Conservation (phyloP, 257 asterid genomes). For the Ilex asprella region DNA sequence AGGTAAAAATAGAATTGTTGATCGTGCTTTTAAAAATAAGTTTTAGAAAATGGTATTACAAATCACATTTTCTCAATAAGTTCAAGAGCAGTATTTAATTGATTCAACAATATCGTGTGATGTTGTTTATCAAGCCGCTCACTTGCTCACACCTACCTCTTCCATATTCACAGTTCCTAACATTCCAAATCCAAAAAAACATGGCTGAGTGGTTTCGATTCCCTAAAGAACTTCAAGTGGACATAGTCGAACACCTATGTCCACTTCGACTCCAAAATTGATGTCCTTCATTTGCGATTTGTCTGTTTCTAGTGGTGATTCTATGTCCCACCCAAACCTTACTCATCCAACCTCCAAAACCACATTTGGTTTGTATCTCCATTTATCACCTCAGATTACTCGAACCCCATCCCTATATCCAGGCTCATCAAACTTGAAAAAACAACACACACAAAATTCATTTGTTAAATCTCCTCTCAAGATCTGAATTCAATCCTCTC, state of each 20-base stretch:
- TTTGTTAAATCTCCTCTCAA: conserved; percentile 53
- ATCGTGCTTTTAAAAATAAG: no score
- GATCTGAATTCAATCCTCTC: conserved; percentile 38
- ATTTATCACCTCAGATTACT: conserved; percentile 40
- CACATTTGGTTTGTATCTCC: conserved; percentile 71
- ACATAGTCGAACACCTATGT: conserved; percentile 36
- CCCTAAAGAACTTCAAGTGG: conserved; percentile 61
- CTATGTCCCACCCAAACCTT: conserved; percentile 29
- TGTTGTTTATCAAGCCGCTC: no score
- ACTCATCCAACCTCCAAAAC: conserved; percentile 36
- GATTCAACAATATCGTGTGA: no score
- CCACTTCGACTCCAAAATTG: conserved; percentile 53
- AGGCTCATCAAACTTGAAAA: conserved; percentile 73
- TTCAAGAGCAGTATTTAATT: no score
- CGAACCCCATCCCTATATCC: conserved; percentile 1
- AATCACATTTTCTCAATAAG: no score
- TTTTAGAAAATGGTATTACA: no score
- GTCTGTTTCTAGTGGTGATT: conserved; percentile 77
- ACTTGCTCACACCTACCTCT: no score
- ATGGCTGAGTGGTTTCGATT: conserved; percentile 84
- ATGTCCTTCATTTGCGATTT: conserved; percentile 71
- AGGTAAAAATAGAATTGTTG: no score
- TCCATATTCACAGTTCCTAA: no score
- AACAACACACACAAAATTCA: conserved; percentile 38
- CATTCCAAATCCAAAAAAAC: neutral